Evolutionary conservation across 1,284 basidiomycete species (phyloP), one percentile per base, ranked within the genome.

Genomic region (Ganoderma resinaceum): DNA sequence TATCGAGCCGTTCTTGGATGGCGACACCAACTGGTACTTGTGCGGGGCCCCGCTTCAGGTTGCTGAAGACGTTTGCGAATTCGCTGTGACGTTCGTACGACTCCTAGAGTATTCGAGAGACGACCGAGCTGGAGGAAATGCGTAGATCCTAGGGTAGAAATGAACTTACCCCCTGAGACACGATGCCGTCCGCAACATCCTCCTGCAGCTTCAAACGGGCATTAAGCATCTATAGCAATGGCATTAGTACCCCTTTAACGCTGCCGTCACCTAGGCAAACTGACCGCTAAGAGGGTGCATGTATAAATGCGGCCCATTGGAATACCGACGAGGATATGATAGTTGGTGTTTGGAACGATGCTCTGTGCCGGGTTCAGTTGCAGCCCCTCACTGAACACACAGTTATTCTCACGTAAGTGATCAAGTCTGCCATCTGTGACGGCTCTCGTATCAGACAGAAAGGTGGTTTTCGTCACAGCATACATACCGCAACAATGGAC

Each of bases 401-500:
- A 35, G 33, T 0, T 37, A 37, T 6, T 65, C 70, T 42, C 31
- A 73, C 70, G 33, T 69, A 71, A 9, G 63, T 40, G 23, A 71
- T 62, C 2, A 73, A 35, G 42, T 73, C 72, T 20, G 65, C 66
- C 9, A 68, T 43, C 72, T 73, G 38, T 42, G 31, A 64, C 2
- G 52, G 18, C 5, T 63, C 20, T n/a, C 31, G 14, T 35, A 3
- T 53, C 37, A 57, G 37, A 33, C 7, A 12, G 33, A 8, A 18
- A n/a, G 3, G 12, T 5, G 2, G 4, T 8, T 42, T 14, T 7
- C 23, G 11, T 9, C 8, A 12, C 0, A 55, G 14, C 29, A 31
- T 31, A 55, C 52, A 20, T 38, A 73, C 72, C 23, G 66, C 78
- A 46, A 79, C 78, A 23, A 78, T 70, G 6, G 76, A 73, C 2